Percentiles rank a stretch among this genome's conserved stretches.
These are phyloP conservation scores for Leptomonas pyrrhocoris DNA, from an alignment of 208 protist species.

Conservation along the genomic window DNA sequence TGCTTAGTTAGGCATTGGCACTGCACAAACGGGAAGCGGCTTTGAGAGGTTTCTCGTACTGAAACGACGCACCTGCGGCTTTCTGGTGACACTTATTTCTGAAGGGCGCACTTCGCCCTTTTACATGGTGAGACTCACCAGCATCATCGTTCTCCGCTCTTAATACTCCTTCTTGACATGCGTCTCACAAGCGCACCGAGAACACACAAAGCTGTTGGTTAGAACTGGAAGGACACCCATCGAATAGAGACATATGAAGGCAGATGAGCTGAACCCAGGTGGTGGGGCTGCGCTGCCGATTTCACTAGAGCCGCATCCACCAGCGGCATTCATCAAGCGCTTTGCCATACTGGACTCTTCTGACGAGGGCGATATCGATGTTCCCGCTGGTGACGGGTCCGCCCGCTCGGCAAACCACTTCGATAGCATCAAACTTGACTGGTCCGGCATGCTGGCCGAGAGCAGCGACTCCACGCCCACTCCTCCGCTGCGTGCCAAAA, in stretches of 20 bases:
- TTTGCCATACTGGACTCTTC: constrained; percentile 37
- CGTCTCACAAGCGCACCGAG: too few species aligned
- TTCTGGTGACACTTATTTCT: too few species aligned
- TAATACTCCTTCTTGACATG: too few species aligned
- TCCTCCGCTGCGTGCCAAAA: background rate
- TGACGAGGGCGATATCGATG: constrained; percentile 3
- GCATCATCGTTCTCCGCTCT: too few species aligned
- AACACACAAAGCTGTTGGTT: too few species aligned
- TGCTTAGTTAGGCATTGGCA: too few species aligned
- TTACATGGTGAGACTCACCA: too few species aligned
- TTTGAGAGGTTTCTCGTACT: too few species aligned
- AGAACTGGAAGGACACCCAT: background rate
- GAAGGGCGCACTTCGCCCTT: too few species aligned
- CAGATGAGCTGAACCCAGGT: background rate
- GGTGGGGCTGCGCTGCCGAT: background rate
- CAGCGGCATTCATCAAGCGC: constrained; percentile 21
- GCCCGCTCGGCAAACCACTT: background rate
- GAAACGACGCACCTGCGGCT: too few species aligned
- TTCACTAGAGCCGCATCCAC: constrained; percentile 7
- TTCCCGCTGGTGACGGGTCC: background rate
- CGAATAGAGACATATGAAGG: background rate
- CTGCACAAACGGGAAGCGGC: too few species aligned
- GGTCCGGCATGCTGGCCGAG: constrained; percentile 21
- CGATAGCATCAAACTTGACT: constrained; percentile 13
- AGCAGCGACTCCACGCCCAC: constrained; percentile 11